These are phyloP conservation scores for Pinus tabuliformis DNA, from an alignment of 75 land plant genomes.

Conservation along the genomic window DNA sequence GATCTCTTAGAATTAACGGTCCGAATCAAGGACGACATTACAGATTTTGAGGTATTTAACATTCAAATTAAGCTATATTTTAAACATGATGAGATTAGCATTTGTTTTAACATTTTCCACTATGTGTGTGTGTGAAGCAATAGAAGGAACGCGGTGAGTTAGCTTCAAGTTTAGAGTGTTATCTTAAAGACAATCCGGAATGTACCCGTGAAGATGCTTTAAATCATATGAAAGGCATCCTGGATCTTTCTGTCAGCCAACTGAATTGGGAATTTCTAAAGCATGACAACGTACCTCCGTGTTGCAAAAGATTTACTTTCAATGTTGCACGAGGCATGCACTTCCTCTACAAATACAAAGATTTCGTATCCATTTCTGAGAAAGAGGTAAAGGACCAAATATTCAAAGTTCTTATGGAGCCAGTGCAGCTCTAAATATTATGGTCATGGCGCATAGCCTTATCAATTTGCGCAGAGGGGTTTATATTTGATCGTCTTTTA, in stretches of 20 bases:
- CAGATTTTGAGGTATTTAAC: neutral
- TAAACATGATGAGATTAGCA: neutral
- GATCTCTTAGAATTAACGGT: neutral
- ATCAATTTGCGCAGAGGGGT: neutral
- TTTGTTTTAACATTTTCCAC: neutral
- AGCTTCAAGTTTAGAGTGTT: neutral
- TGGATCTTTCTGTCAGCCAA: neutral
- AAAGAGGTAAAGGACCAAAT: neutral
- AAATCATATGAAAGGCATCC: neutral
- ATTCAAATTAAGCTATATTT: neutral
- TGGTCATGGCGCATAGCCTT: neutral
- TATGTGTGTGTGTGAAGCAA: neutral
- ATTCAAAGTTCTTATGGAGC: neutral
- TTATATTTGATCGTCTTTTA: too few species aligned
- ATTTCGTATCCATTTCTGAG: neutral
- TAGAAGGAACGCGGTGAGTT: neutral
- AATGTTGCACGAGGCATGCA: neutral
- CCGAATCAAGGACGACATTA: neutral
- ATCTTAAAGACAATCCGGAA: neutral
- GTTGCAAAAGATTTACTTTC: neutral
- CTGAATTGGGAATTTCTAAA: constrained; percentile 1
- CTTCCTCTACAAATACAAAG: neutral
- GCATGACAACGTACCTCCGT: neutral
- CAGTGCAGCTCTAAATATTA: neutral
- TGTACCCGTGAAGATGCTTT: neutral